Evolutionary conservation across 1,139 yeast genomes (phyloP).

Genomic region (Hansenula lynferdii): DNA sequence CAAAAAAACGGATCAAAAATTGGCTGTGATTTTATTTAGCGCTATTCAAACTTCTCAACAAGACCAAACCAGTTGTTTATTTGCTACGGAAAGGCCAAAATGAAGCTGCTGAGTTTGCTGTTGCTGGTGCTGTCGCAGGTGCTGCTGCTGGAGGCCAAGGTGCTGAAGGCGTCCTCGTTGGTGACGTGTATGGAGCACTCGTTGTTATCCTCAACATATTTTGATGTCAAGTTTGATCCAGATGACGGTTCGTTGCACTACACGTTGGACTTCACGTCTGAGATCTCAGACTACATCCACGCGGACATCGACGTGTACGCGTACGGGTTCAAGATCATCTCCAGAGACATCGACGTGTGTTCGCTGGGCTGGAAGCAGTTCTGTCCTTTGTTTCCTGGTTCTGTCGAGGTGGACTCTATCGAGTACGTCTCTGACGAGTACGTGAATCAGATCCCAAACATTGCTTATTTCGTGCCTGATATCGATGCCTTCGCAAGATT

Average conservation of each 20-base stretch:
- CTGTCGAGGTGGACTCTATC: constrained; percentile 61
- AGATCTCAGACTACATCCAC: constrained; percentile 48
- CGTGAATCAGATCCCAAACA: constrained; percentile 55
- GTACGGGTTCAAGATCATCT: constrained; percentile 64
- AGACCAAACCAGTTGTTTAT: too few species aligned
- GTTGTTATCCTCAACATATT: constrained; percentile 57
- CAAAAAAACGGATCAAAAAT: too few species aligned
- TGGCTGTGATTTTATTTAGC: too few species aligned
- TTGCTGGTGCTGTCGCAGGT: not conserved
- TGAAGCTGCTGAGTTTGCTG: constrained; percentile 24
- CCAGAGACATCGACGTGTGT: constrained; percentile 51
- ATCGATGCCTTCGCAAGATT: constrained; percentile 70
- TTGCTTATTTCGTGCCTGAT: constrained; percentile 73
- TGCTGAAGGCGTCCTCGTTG: constrained; percentile 57
- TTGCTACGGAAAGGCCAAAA: not conserved
- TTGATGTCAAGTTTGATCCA: constrained; percentile 65
- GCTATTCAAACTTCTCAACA: too few species aligned
- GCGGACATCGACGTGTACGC: constrained; percentile 69
- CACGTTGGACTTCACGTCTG: constrained; percentile 56
- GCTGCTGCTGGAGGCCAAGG: constrained; percentile 5
- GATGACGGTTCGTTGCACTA: constrained; percentile 58
- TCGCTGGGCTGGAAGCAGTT: constrained; percentile 68
- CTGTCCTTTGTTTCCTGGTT: constrained; percentile 72
- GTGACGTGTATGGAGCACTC: constrained; percentile 73
- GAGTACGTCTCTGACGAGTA: constrained; percentile 46